Percentiles rank a stretch among this genome's conserved stretches.
Evolutionary conservation across 129 eudicot genomes (phyloP).

Genomic region (Chrysanthemum lavandulifolium): DNA sequence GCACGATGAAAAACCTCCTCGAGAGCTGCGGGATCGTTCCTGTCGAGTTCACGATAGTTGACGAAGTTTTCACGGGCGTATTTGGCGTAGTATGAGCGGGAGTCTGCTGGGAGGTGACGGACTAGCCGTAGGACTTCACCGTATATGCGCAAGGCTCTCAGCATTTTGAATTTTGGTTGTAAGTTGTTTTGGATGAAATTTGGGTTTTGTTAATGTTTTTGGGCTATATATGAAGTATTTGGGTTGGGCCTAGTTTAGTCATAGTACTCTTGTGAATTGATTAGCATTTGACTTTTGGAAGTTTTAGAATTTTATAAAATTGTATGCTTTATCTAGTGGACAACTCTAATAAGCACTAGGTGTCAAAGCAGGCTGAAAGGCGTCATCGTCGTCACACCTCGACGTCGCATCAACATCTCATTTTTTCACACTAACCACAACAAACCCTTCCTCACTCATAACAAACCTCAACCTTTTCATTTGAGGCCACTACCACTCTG

Average conservation of each 20-base stretch:
- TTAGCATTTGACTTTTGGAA: no score
- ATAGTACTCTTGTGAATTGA: no score
- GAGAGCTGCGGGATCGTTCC: constrained; percentile 49
- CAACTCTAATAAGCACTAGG: rapidly evolving
- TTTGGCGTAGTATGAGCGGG: constrained; percentile 83
- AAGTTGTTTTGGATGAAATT: neutral
- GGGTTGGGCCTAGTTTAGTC: neutral
- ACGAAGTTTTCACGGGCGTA: constrained; percentile 92
- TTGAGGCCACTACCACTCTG: no score
- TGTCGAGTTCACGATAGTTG: constrained; percentile 74
- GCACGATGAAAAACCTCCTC: constrained; percentile 73
- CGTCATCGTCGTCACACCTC: no score
- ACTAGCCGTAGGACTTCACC: constrained; percentile 84
- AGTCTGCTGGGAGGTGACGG: constrained; percentile 76
- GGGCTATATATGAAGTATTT: neutral
- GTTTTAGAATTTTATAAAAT: no score
- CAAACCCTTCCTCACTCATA: no score
- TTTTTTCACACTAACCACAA: no score
- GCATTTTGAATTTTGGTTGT: constrained; percentile 43
- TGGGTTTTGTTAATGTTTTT: constrained; percentile 22
- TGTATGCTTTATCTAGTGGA: no score
- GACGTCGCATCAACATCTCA: rapidly evolving
- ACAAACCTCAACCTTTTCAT: no score
- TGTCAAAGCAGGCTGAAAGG: no score
- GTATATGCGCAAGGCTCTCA: constrained; percentile 63